A percentile compares a stretch with the other conserved stretches of the same genome.
Evolutionary conservation across 805 yeast species (phyloP).

Genomic region (Candida glaebosa): DNA sequence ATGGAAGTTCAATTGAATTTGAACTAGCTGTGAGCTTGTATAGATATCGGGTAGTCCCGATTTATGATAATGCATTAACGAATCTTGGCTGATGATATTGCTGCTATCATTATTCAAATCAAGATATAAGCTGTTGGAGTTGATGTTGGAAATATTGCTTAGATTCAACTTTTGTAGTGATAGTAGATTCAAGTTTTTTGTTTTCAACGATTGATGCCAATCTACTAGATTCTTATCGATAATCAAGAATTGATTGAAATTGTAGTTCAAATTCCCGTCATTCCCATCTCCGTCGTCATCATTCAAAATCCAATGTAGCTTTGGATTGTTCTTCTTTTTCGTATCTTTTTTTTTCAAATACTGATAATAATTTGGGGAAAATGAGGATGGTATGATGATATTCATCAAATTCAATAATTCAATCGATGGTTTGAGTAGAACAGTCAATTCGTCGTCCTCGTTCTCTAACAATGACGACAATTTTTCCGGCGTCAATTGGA

Average conservation of each 20-base stretch:
- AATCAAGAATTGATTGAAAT: constrained; percentile 38
- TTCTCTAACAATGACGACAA: constrained; percentile 31
- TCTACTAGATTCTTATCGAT: constrained; percentile 39
- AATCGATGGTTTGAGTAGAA: constrained; percentile 38
- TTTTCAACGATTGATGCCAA: constrained; percentile 38
- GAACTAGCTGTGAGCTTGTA: constrained; percentile 37
- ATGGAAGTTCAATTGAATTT: constrained; percentile 43
- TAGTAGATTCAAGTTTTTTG: constrained; percentile 21
- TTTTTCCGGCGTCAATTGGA: constrained; percentile 42
- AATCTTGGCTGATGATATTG: constrained; percentile 16
- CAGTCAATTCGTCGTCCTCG: constrained; percentile 32
- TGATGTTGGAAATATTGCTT: constrained; percentile 19
- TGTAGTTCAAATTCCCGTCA: constrained; percentile 45
- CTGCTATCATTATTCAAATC: constrained; percentile 14
- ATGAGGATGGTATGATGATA: constrained; percentile 44
- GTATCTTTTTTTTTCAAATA: constrained; percentile 30
- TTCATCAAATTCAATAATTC: constrained; percentile 43
- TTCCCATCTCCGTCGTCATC: constrained; percentile 48
- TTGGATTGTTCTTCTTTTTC: constrained; percentile 12
- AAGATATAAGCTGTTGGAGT: constrained; percentile 27
- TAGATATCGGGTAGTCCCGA: constrained; percentile 37
- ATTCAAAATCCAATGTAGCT: constrained; percentile 41
- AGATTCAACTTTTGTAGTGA: constrained; percentile 31
- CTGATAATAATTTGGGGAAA: constrained; percentile 44
- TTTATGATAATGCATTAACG: constrained; percentile 19